These are phyloP conservation scores for Diatrype stigma DNA, from an alignment of 2,329 filamentous ascomycete genomes.

Conservation along the genomic window DNA sequence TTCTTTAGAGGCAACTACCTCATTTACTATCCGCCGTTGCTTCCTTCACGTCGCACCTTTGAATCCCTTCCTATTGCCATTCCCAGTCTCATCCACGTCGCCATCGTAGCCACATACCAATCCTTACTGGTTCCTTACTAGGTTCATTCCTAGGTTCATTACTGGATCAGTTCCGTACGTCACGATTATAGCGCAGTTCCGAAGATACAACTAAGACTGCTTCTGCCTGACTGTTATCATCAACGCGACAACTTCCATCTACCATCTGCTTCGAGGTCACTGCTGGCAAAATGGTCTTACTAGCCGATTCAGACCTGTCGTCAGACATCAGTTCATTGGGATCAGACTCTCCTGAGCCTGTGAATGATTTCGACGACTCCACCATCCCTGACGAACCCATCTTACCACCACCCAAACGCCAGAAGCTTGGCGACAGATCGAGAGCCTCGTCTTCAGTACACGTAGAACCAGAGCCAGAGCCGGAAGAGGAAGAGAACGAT, in stretches of 20 bases:
- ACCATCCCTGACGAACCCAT: slow-evolving; percentile 22
- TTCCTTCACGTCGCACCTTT: no score
- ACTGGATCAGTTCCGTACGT: no score
- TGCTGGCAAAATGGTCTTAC: slow-evolving; percentile 9
- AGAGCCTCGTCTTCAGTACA: slow-evolving; percentile 46
- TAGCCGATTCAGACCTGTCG: neutral
- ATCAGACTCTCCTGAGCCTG: neutral
- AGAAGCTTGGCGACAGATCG: slow-evolving; percentile 31
- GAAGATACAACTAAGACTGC: no score
- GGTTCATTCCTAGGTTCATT: no score
- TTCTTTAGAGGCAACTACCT: neutral
- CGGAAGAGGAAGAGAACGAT: slow-evolving; percentile 23
- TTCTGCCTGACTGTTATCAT: neutral
- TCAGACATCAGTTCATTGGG: slow-evolving; percentile 1
- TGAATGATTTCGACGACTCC: slow-evolving; percentile 23
- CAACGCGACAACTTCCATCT: neutral
- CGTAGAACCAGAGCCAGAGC: slow-evolving; percentile 44
- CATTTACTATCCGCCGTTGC: neutral
- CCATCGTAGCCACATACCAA: no score
- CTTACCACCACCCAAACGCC: slow-evolving; percentile 31
- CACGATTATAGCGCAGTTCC: no score
- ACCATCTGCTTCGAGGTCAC: neutral
- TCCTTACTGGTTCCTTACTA: no score
- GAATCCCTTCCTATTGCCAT: neutral
- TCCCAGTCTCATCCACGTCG: neutral